phyloP scores from a whole-genome alignment of 2,329 filamentous ascomycete genomes.

The Pseudocercospora fijiensis region DNA sequence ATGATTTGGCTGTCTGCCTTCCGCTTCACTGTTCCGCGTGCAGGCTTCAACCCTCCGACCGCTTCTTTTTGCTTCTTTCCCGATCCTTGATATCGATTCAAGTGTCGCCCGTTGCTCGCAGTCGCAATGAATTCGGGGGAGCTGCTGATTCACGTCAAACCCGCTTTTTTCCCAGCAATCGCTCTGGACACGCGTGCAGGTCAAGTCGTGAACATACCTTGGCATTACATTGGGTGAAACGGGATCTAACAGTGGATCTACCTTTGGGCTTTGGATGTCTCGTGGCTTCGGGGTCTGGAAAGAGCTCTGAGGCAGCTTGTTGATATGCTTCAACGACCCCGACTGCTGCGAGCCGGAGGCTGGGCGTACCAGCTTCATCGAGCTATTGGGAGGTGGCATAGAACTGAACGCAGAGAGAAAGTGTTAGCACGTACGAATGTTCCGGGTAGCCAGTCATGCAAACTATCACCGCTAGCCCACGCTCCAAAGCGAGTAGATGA shows the following conservation, averaged over 20 bases:
- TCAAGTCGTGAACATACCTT: background rate
- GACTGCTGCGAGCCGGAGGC: conserved; percentile 2
- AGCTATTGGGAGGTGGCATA: conserved; percentile 31
- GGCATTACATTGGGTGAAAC: background rate
- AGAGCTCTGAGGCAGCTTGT: background rate
- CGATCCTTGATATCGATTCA: conserved; percentile 16
- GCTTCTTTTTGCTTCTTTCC: conserved; percentile 13
- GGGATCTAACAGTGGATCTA: background rate
- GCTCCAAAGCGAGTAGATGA: background rate
- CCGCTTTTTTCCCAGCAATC: background rate
- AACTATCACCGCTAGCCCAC: background rate
- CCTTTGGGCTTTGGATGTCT: background rate
- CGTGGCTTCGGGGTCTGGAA: conserved; percentile 19
- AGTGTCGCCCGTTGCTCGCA: background rate
- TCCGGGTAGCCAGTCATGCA: background rate
- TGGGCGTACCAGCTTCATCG: conserved; percentile 27
- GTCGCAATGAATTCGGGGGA: conserved; percentile 27
- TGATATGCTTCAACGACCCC: background rate
- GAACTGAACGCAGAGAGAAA: conserved; percentile 7
- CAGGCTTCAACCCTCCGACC: background rate
- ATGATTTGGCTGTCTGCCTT: conserved; percentile 24
- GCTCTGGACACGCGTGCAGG: background rate
- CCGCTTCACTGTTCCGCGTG: conserved; percentile 22
- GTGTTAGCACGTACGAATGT: background rate
- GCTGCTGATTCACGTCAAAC: conserved; percentile 22